Evolutionary conservation across 202 grass and related monocot species (phyloP).

Genomic region (Digitaria exilis): DNA sequence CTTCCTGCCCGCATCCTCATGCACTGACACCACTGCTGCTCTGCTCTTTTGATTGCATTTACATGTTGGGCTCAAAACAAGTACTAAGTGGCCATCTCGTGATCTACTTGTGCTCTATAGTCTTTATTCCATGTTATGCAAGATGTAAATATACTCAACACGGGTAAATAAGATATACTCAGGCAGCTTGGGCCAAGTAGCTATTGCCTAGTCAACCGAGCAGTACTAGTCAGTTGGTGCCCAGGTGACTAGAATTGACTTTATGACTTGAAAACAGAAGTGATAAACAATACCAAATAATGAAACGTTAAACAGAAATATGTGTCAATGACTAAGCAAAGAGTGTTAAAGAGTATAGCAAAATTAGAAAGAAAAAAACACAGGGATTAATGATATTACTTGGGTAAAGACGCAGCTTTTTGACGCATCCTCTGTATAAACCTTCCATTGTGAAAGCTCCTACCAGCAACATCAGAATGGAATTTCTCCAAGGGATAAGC

Average conservation of each 20-base stretch:
- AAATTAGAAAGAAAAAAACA: constrained; percentile 10
- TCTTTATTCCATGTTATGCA: no score
- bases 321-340: not conserved
- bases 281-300: not conserved
- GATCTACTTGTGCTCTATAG: not conserved
- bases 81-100: not conserved
- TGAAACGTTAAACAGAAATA: not conserved
- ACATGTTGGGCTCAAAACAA: not conserved
- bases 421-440: constrained; percentile 97
- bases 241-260: not conserved
- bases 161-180: not conserved
- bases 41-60: not conserved
- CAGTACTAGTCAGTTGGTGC: not conserved
- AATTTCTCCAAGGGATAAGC: constrained; percentile 89
- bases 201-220: not conserved
- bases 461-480: constrained; percentile 87
- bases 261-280: not conserved
- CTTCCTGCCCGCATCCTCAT: not conserved
- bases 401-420: constrained; percentile 75
- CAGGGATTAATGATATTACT: constrained; percentile 50
- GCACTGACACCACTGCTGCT: not conserved
- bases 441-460: constrained; percentile 96
- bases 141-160: not conserved
- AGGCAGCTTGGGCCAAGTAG: not conserved
- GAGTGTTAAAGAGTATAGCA: not conserved